Evolutionary conservation across 108 stramenopile genomes (phyloP), one percentile per base, ranked within the genome.

Genomic region (Chaetoceros muelleri): DNA sequence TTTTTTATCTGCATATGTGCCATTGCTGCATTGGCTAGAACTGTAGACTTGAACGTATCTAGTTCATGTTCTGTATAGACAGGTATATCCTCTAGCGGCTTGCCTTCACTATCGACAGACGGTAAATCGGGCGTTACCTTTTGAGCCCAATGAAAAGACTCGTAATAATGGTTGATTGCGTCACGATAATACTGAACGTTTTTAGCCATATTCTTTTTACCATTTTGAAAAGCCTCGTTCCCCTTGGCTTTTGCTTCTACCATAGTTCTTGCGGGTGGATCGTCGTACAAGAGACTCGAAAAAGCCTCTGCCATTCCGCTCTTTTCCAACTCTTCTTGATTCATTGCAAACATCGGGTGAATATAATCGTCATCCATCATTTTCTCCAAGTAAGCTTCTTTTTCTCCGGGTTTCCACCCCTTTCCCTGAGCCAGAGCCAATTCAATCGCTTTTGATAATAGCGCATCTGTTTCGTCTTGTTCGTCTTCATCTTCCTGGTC

Each of bases 121-220:
- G 0, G 62, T 54, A 30, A 27, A 61, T 58, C 52, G 0, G 87
- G 83, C 34, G 75, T 78, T 29, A 93, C 77, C 45, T 81, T 80
- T 48, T 72, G 60, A 10, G 86, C 84, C 87, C 87, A 93, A 13
- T 70, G 79, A 24, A 79, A 72, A 28, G 87, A 78, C 72, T 87
- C 82, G 30, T 83, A 84, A 48, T 89, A 93, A 62, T 87, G 85
- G 58, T 93, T 93, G 28, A 93, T 63, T n/a, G 91, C 91, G 62
- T 86, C 83, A 0, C 91, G 86, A 65, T 79, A 93, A 53, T 87
- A 93, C 65, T 88, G 80, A 16, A 86, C 55, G 58, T 90, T 90
- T 30, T 78, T 76, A 2, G 79, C 85, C 55, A 78, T 65, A 71
- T 93, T 93, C 48, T 78, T 69, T 57, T 83, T 85, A 8, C 91